Percentiles rank a stretch among this genome's conserved stretches.
These are phyloP conservation scores for Aspergillus ustus DNA, from an alignment of 2,329 filamentous ascomycete genomes.

Conservation along the genomic window DNA sequence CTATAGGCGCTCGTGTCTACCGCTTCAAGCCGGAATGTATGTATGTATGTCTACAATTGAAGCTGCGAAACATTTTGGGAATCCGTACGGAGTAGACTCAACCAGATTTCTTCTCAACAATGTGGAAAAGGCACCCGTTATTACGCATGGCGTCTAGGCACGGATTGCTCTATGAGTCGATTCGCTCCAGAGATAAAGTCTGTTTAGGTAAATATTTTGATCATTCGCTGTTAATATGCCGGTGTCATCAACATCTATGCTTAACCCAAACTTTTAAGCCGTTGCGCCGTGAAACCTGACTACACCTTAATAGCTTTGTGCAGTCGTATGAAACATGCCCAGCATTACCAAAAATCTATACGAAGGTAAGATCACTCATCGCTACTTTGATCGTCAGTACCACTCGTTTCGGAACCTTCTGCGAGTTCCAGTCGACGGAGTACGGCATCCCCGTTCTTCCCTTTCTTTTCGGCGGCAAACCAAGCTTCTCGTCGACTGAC, in stretches of 20 bases:
- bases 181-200: background rate
- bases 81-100: background rate
- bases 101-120: background rate
- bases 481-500: constrained; percentile 48
- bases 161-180: background rate
- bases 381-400: constrained; percentile 42
- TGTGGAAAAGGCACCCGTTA: background rate
- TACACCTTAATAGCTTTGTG: constrained; percentile 1
- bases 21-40: background rate
- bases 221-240: constrained; percentile 2
- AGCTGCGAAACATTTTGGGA: background rate
- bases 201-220: background rate
- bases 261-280: constrained; percentile 9
- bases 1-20: background rate
- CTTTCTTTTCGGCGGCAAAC: constrained; percentile 51
- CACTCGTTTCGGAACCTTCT: constrained; percentile 38
- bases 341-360: background rate
- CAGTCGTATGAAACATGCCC: constrained; percentile 1
- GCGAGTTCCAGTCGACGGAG: constrained; percentile 45
- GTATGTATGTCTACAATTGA: background rate
- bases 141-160: background rate
- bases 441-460: constrained; percentile 46
- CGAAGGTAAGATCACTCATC: constrained; percentile 27
- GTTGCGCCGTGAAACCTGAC: constrained; percentile 8
- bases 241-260: constrained; percentile 1